Percentiles rank a stretch among this genome's conserved stretches.
Conservation (phyloP, 495 filamentous ascomycete species). For the Penicillium riverlandense region DNA sequence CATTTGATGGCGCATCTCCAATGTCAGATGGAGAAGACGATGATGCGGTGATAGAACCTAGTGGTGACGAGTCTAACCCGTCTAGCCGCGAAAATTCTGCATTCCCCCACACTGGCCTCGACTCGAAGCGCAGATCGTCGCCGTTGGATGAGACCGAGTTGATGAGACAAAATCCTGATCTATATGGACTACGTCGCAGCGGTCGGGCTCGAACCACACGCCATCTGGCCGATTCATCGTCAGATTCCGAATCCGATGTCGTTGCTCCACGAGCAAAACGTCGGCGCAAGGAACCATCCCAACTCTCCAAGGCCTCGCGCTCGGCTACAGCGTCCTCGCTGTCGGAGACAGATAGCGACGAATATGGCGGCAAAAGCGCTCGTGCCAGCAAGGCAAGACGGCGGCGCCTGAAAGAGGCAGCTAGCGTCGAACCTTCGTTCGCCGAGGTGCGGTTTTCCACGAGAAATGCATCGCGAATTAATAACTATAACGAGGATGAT, state of each 20-base stretch:
- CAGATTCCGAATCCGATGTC: conserved; percentile 54
- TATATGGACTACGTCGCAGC: conserved; percentile 90
- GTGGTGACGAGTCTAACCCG: conserved; percentile 44
- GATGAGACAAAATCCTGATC: conserved; percentile 86
- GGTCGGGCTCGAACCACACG: conserved; percentile 51
- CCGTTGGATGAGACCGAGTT: conserved; percentile 69
- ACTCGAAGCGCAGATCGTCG: conserved; percentile 69
- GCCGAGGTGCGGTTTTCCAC: conserved; percentile 87
- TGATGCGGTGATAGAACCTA: conserved; percentile 66
- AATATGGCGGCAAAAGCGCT: conserved; percentile 67
- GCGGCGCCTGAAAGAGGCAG: conserved; percentile 54
- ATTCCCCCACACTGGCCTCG: conserved; percentile 56
- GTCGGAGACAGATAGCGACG: conserved; percentile 48
- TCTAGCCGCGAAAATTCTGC: conserved; percentile 52
- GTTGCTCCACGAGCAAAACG: conserved; percentile 35
- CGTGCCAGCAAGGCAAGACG: conserved; percentile 64
- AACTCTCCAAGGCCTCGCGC: conserved; percentile 38
- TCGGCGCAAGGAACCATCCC: conserved; percentile 31
- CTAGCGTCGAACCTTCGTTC: conserved; percentile 51
- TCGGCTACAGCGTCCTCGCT: conserved; percentile 36
- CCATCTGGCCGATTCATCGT: conserved; percentile 57
- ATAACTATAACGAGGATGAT: conserved; percentile 83
- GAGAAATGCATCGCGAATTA: conserved; percentile 74
- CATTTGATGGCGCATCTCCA: conserved; percentile 29
- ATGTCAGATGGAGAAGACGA: conserved; percentile 58